Base-by-base conservation (phyloP, 257 asterid species). In the Petunia secreta region DNA sequence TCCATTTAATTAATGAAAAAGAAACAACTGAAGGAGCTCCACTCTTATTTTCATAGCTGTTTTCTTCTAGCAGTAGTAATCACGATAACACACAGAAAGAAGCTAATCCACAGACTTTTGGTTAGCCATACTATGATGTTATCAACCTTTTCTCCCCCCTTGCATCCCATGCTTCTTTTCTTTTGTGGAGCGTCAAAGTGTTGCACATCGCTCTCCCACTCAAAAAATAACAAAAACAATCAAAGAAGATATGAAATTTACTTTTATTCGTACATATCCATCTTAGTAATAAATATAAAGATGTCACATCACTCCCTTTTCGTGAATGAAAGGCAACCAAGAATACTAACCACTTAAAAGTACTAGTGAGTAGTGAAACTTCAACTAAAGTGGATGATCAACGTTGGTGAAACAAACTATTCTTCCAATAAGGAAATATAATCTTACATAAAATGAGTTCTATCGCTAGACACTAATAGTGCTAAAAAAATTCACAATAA, bases 281-380 rank as follows among this genome's bases (percentile, higher is more conserved):
- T 71, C 8, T 7, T 68, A 44, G 1, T 6, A 1, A 4, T 71
- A 79, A 73, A 16, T 37, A 59, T 80, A 84, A 82, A 82, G 88
- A 87, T 85, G 87, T 86, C 85, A 62, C 82, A 48, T 89, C 90
- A 84, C 91, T 86, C 83, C 82, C 92, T 87, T 92, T 94, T 89
- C 92, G 95, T 94, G 92, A 88, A 86, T 85, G 91, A 82, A 89
- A 86, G 91, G 91, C 91, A 89, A 92, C 86, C 86, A 63, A 80
- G 91, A 87, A 90, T 80, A 85, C 89, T 91, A 85, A 84, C 96
- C 91, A 83, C 91, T 86, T 83, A 67, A 83, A 87, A 83, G 90
- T 25, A 25, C 25, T 25, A 25, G 25, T 25, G 25, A 25, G 25
- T 84, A 87, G 88, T 88, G 86, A 85, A 80, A 82, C 85, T 48